These are phyloP conservation scores for Davidsoniella eucalypti DNA, from an alignment of 2,329 filamentous ascomycete genomes.

Conservation along the genomic window DNA sequence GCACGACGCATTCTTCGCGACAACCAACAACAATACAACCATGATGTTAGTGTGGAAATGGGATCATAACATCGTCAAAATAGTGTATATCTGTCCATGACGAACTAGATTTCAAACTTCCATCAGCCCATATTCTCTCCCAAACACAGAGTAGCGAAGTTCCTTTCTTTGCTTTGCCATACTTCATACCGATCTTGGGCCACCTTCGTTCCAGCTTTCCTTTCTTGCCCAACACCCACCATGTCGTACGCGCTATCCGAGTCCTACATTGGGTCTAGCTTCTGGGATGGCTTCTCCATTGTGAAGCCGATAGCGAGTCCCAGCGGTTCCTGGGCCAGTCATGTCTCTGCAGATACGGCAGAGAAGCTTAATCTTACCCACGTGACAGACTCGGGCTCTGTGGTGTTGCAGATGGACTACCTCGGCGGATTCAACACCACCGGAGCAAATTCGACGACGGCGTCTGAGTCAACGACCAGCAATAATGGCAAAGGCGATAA, in stretches of 20 bases:
- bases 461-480: not conserved
- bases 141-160: not conserved
- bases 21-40: too few relatives aligned
- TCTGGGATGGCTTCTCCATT: constrained; percentile 7
- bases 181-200: not conserved
- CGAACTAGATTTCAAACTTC: too few relatives aligned
- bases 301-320: not conserved
- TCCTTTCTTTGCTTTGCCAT: not conserved
- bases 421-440: constrained; percentile 33
- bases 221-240: not conserved
- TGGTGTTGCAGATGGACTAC: constrained; percentile 50
- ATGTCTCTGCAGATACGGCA: constrained; percentile 26
- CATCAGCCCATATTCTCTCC: not conserved
- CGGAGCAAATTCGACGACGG: not conserved
- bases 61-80: too few relatives aligned
- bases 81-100: too few relatives aligned
- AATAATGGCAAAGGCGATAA: not conserved
- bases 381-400: constrained; percentile 33
- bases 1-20: too few relatives aligned
- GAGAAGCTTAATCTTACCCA: constrained; percentile 27
- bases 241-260: constrained; percentile 6
- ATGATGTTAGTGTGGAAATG: too few relatives aligned
- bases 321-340: constrained; percentile 19
- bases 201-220: not conserved
- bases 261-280: constrained; percentile 5